Conservation (phyloP, 2,329 filamentous ascomycete genomes). For the Ilyonectria destructans region DNA sequence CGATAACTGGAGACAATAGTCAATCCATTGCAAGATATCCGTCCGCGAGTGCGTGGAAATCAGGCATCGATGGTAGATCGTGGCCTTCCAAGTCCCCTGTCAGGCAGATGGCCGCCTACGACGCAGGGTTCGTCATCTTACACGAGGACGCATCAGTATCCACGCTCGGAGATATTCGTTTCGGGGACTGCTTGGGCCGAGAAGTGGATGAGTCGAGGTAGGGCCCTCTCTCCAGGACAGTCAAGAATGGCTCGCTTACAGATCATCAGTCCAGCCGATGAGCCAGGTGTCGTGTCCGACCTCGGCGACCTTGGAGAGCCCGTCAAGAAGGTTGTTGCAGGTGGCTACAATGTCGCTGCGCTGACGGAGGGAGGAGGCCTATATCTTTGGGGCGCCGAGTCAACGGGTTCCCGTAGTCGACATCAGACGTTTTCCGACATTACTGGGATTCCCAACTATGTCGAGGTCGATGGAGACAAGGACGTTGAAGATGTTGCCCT, state of each 20-base stretch:
- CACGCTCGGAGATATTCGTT: conserved; percentile 74
- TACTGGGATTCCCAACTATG: conserved; percentile 58
- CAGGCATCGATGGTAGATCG: conserved; percentile 14
- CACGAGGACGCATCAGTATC: conserved; percentile 62
- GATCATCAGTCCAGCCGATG: conserved; percentile 59
- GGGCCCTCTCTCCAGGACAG: conserved; percentile 19
- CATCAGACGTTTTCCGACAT: conserved; percentile 53
- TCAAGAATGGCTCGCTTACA: conserved; percentile 25
- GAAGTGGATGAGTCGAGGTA: conserved; percentile 58
- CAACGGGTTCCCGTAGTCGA: conserved; percentile 49
- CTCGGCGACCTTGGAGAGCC: conserved; percentile 67
- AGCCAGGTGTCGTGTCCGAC: conserved; percentile 64
- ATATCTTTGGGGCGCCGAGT: conserved; percentile 72
- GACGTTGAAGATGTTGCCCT: conserved; percentile 73
- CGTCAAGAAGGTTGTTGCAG: conserved; percentile 69
- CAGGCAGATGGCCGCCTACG: conserved; percentile 63
- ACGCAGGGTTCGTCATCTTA: conserved; percentile 66
- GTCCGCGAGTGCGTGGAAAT: conserved; percentile 41
- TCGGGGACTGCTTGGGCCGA: conserved; percentile 71
- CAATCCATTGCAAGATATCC: conserved; percentile 42
- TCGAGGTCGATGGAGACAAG: conserved; percentile 62
- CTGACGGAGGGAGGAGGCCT: conserved; percentile 71
- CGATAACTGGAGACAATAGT: neutral
- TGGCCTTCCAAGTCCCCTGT: conserved; percentile 50
- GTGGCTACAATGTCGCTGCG: conserved; percentile 72